Conservation (phyloP, 2,329 filamentous ascomycete species). For the Hypoxylon sp. region DNA sequence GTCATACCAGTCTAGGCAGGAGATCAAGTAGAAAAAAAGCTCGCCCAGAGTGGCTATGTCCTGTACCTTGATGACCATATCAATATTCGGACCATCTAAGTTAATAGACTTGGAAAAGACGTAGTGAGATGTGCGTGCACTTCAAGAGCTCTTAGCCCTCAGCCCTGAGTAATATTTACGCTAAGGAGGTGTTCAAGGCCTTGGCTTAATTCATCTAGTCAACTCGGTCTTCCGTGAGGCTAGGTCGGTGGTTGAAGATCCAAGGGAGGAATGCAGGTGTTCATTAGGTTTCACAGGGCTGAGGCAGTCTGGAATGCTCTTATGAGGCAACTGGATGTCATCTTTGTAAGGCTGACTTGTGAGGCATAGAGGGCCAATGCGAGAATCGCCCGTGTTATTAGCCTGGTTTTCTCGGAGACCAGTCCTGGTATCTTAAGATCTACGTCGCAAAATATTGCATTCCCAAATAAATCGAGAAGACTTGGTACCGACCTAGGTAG, state of each 20-base stretch:
- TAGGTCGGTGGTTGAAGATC: neutral
- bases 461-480: neutral
- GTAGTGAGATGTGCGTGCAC: neutral
- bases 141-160: neutral
- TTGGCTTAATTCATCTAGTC: neutral
- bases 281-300: neutral
- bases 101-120: neutral
- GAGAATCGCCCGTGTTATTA: neutral
- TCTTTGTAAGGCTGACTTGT: constrained; percentile 1
- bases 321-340: neutral
- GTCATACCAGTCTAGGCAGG: neutral
- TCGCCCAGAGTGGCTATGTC: neutral
- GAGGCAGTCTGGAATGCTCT: neutral
- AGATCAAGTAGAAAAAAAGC: neutral
- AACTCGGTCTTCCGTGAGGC: neutral
- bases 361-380: constrained; percentile 1
- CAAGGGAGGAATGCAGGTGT: neutral
- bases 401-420: neutral
- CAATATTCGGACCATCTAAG: neutral
- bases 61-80: neutral
- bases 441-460: neutral
- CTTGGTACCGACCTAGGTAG: too few relatives aligned
- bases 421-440: neutral
- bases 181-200: neutral
- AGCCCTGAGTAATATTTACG: neutral